Conservation (phyloP, 257 asterid genomes). For the Cruciata laevipes region DNA sequence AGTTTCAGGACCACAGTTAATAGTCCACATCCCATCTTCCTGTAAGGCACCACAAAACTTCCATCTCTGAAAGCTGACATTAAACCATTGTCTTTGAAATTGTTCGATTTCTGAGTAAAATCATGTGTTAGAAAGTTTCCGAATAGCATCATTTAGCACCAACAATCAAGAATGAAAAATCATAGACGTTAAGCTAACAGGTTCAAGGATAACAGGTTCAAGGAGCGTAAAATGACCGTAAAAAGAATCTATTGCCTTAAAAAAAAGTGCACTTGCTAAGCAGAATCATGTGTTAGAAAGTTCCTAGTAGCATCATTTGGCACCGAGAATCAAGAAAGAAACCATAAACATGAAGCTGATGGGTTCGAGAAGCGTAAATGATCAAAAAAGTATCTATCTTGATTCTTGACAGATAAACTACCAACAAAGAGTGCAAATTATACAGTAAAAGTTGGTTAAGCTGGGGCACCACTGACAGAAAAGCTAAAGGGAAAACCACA, state of each 20-base stretch:
- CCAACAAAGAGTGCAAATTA: background rate
- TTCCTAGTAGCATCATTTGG: background rate
- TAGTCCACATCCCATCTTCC: conserved; percentile 14
- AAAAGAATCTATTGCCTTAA: background rate
- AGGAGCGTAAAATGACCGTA: background rate
- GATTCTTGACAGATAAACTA: conserved; percentile 7
- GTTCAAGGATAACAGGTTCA: background rate
- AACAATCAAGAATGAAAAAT: background rate
- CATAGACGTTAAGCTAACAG: background rate
- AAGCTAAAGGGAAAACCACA: conserved; percentile 17
- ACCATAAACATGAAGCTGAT: background rate
- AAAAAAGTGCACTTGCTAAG: background rate
- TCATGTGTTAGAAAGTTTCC: background rate
- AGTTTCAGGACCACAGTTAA: conserved; percentile 8
- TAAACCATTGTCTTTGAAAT: background rate
- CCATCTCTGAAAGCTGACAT: background rate
- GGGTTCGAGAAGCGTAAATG: background rate
- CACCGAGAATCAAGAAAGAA: background rate
- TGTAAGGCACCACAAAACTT: background rate
- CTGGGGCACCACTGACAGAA: conserved; percentile 19
- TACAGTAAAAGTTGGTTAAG: conserved; percentile 5
- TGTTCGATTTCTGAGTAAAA: background rate
- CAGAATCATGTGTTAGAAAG: too few species aligned
- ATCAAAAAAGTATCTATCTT: background rate
- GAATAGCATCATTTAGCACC: background rate